A percentile compares a stretch with the other conserved stretches of the same genome.
Evolutionary conservation across 192 early-diverging fungal genomes (phyloP).

Genomic region (Coemansia sp.): DNA sequence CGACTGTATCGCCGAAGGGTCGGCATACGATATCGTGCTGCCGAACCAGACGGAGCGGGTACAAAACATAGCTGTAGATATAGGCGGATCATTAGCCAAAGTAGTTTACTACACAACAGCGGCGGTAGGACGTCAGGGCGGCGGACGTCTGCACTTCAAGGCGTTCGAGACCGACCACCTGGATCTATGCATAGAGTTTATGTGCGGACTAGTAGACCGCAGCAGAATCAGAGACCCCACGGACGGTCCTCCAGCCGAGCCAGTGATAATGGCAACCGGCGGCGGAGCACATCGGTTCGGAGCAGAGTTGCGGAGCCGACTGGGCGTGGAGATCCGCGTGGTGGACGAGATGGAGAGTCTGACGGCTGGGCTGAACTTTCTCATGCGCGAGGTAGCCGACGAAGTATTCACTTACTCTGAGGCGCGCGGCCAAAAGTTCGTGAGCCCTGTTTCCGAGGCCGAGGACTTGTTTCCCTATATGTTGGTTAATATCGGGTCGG

Average conservation of each 20-base stretch:
- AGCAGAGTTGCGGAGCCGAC: constrained; percentile 63
- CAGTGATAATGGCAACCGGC: constrained; percentile 83
- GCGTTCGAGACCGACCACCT: constrained; percentile 95
- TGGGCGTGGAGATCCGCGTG: constrained; percentile 76
- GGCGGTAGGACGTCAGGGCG: constrained; percentile 22
- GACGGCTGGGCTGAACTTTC: constrained; percentile 85
- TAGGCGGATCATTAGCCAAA: constrained; percentile 78
- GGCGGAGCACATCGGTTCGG: constrained; percentile 86
- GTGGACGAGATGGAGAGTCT: constrained; percentile 96
- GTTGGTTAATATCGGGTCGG: constrained; percentile 97
- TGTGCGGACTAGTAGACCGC: constrained; percentile 65
- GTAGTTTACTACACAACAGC: constrained; percentile 71
- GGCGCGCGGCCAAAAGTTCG: constrained; percentile 69
- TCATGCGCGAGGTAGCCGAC: constrained; percentile 88
- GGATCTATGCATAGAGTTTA: constrained; percentile 86
- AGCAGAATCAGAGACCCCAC: background rate
- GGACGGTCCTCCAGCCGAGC: background rate
- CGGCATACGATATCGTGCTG: constrained; percentile 78
- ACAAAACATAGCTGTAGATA: constrained; percentile 90
- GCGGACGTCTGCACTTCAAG: constrained; percentile 90
- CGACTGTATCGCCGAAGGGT: constrained; percentile 29
- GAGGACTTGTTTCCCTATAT: constrained; percentile 88
- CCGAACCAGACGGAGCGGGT: constrained; percentile 86
- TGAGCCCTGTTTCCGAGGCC: constrained; percentile 29
- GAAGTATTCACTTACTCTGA: constrained; percentile 95